Percentiles rank a stretch among this genome's conserved stretches.
Conservation (phyloP, 306 rosid genomes). For the Casuarina equisetifolia region DNA sequence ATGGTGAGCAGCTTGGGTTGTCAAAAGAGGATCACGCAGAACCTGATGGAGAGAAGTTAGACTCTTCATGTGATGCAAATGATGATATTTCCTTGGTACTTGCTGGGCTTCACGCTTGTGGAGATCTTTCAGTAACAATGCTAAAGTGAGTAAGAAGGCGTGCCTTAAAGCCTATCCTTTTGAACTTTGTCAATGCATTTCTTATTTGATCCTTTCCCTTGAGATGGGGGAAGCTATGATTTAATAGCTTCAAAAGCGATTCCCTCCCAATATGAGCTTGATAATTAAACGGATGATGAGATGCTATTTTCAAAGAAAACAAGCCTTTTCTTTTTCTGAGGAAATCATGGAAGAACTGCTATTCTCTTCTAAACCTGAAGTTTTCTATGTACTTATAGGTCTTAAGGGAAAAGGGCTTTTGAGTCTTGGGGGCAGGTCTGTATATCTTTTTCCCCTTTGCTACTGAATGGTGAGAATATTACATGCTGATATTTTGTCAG, state of each 20-base stretch:
- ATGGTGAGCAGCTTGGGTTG: constrained; percentile 24
- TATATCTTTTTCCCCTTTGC: not conserved
- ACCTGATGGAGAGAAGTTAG: constrained; percentile 9
- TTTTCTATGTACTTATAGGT: not conserved
- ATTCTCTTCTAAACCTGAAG: not conserved
- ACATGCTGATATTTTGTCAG: not conserved
- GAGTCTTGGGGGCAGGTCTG: not conserved
- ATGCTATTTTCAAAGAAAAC: not conserved
- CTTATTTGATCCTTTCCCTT: not conserved
- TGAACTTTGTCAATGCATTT: not conserved
- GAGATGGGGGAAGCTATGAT: not conserved
- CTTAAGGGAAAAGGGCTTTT: not conserved
- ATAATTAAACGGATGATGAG: not conserved
- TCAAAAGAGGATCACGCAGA: constrained; percentile 35
- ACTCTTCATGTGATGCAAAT: constrained; percentile 30
- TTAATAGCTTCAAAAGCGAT: not conserved
- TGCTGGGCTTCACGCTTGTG: constrained; percentile 98
- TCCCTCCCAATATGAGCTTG: not conserved
- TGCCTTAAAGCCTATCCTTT: constrained; percentile 16
- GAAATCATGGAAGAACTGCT: not conserved
- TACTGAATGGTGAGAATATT: not conserved
- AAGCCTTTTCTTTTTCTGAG: not conserved
- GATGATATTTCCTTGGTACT: constrained; percentile 56
- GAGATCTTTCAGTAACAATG: constrained; percentile 91
- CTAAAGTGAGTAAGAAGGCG: constrained; percentile 62